Conservation (phyloP, 2,329 filamentous ascomycete genomes). For the Colletotrichum sublineola region DNA sequence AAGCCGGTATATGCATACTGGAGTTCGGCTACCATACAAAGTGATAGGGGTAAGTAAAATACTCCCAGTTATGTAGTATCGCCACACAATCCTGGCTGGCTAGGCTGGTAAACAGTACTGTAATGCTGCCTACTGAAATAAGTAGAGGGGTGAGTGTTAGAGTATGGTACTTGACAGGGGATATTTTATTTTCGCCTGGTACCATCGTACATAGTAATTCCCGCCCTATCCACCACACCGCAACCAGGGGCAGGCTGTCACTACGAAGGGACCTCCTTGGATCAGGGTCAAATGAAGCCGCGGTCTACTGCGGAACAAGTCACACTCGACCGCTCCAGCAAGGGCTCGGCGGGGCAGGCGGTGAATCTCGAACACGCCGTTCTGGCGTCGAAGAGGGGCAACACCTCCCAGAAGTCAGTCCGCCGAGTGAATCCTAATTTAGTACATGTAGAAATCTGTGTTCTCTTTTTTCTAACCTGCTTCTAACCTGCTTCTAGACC, state of each 20-base stretch:
- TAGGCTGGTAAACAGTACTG: too few species aligned
- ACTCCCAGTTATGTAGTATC: too few species aligned
- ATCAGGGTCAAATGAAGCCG: conserved; percentile 18
- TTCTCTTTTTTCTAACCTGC: conserved; percentile 9
- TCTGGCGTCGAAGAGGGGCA: conserved; percentile 24
- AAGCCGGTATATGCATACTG: neutral
- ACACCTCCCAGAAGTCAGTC: conserved; percentile 15
- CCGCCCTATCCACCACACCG: conserved; percentile 11
- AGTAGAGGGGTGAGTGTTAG: too few species aligned
- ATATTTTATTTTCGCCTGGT: too few species aligned
- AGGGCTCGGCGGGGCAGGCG: conserved; percentile 24
- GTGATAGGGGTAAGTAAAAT: too few species aligned
- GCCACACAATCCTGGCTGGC: too few species aligned
- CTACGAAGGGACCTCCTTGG: conserved; percentile 2
- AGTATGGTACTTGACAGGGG: too few species aligned
- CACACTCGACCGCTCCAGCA: neutral
- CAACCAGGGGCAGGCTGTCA: conserved; percentile 24
- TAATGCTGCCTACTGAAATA: too few species aligned
- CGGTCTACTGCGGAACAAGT: conserved; percentile 16
- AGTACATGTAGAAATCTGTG: conserved; percentile 23
- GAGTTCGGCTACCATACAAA: neutral
- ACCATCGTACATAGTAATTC: too few species aligned
- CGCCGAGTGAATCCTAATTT: neutral
- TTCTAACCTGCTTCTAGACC: conserved; percentile 12
- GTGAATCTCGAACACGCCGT: neutral